phyloP scores from a whole-genome alignment of 2,329 filamentous ascomycete species.

The Cladorrhinum sp. region DNA sequence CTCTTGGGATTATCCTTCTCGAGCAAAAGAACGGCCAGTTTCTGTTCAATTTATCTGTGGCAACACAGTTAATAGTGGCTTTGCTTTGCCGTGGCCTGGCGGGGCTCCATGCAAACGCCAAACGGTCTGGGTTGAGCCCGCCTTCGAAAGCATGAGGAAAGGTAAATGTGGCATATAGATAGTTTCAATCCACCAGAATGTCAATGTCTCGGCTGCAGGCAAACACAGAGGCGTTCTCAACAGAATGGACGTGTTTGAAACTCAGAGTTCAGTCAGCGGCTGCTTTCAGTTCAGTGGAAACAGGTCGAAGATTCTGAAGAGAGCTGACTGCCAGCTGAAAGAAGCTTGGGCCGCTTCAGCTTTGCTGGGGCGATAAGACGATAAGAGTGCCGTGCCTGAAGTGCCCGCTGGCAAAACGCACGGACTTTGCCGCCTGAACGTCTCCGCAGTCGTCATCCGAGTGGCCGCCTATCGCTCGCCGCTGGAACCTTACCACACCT shows the following conservation, averaged over 20 bases:
- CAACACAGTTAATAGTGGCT: too few relatives aligned
- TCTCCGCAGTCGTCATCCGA: constrained; percentile 34
- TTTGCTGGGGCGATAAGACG: not conserved
- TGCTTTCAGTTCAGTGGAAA: constrained; percentile 15
- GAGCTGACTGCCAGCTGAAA: constrained; percentile 3
- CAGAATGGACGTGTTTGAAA: not conserved
- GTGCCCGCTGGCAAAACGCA: constrained; percentile 20
- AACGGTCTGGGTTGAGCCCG: too few relatives aligned
- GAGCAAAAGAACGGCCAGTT: too few relatives aligned
- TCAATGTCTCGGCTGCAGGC: not conserved
- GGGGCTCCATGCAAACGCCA: not conserved
- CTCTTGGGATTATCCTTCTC: too few relatives aligned
- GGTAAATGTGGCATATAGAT: not conserved
- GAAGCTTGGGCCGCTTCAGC: constrained; percentile 14
- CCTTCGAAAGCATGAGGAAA: too few relatives aligned
- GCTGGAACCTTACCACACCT: constrained; percentile 23
- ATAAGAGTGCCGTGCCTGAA: constrained; percentile 20
- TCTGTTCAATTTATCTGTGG: too few relatives aligned
- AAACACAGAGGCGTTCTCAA: not conserved
- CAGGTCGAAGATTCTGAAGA: constrained; percentile 24
- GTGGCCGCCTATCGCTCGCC: constrained; percentile 31
- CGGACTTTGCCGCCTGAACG: constrained; percentile 27
- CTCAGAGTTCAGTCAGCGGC: not conserved
- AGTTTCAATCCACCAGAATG: not conserved
- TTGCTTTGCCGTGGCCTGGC: too few relatives aligned